These are phyloP conservation scores for Phytophthora fragariae DNA, from an alignment of 352 stramenopile species.

Conservation along the genomic window DNA sequence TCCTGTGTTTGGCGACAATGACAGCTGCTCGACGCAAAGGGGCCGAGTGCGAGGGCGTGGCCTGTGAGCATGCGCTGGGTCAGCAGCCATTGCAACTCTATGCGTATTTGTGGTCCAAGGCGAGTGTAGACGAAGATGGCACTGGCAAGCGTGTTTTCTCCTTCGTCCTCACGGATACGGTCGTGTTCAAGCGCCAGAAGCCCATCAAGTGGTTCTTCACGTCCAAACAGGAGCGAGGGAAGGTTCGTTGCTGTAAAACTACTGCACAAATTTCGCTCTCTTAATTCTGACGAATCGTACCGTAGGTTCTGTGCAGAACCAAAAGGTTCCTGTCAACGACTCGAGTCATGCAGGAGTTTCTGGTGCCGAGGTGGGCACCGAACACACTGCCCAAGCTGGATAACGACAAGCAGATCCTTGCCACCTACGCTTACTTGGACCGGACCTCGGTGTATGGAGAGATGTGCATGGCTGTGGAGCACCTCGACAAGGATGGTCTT, in stretches of 20 bases:
- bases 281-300: not conserved
- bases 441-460: conserved; percentile 48
- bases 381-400: conserved; percentile 21
- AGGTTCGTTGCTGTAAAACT: conserved; percentile 34
- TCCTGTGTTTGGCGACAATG: not conserved
- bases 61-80: conserved; percentile 67
- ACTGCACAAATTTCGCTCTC: not conserved
- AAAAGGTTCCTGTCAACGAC: conserved; percentile 61
- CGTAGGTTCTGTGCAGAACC: conserved; percentile 68
- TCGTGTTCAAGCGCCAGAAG: conserved; percentile 78
- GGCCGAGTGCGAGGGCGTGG: conserved; percentile 65
- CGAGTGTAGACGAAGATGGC: conserved; percentile 9
- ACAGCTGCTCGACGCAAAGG: conserved; percentile 40
- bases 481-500: conserved; percentile 54
- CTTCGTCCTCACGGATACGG: conserved; percentile 69
- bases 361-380: conserved; percentile 34
- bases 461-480: conserved; percentile 60
- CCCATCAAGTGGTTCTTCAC: conserved; percentile 78
- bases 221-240: conserved; percentile 73
- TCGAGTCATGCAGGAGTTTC: conserved; percentile 62
- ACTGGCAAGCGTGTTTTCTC: conserved; percentile 43
- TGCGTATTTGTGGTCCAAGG: conserved; percentile 64
- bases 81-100: conserved; percentile 74
- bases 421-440: conserved; percentile 62
- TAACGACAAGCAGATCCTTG: conserved; percentile 55